Evolutionary conservation across 495 filamentous ascomycete genomes (phyloP), one percentile per base, ranked within the genome.

Genomic region (Darksidea phi): DNA sequence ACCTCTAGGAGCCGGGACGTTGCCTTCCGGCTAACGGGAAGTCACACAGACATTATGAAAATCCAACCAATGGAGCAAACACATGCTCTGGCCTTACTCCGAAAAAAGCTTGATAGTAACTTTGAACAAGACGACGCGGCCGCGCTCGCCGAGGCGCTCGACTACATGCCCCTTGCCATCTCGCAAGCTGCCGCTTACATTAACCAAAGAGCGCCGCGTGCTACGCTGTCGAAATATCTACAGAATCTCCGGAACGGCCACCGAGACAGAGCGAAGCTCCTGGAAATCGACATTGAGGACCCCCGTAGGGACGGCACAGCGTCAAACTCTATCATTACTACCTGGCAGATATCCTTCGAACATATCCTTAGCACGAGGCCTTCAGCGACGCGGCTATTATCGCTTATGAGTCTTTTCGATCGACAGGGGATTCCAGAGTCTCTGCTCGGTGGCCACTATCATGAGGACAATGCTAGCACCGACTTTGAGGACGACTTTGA

Each of bases 281-380:
- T 81, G 11, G 54, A 75, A 47, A 60, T 68, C 17, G 67, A 79
- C 43, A 63, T 48, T 8, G 69, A 65, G 18, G 62, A 80, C 5
- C 61, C 70, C 32, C 72, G 77, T 34, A 66, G 78, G 67, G 79
- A 81, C 54, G 18, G 47, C 37, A 63, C 72, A 43, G 72, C 73
- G 7, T 65, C 70, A 28, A 80, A 79, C 57, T 76, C 74, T 13
- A 76, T 81, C 46, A 65, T 79, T 28, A 57, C 69, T 21, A 81
- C 76, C n/a, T 80, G 72, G 76, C 73, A 77, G 10, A 62, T 62
- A 42, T 49, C 75, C 24, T 82, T 81, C 56, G 71, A 79, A 13
- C 47, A 78, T 58, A 75, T 81, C 26, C 70, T 59, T 8, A 4
- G 67, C 43, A 67, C n/a, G 17, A 63, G 20, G 43, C 66, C 57